Evolutionary conservation across 768 basidiomycete species (phyloP).

Genomic region (Auricularia cornea): DNA sequence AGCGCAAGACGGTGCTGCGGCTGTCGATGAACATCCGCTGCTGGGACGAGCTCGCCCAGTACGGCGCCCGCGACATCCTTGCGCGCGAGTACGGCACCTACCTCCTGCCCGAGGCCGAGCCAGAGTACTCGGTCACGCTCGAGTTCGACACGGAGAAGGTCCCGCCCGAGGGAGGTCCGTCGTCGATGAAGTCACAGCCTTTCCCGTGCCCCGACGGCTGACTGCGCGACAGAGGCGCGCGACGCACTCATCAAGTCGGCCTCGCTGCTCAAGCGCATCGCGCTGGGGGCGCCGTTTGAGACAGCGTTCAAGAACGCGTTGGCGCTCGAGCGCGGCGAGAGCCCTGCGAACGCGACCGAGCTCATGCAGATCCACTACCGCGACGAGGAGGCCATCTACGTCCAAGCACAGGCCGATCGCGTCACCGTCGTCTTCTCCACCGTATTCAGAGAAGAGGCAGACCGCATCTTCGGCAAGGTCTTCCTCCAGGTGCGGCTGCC

Average conservation of each 20-base stretch:
- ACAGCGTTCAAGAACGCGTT: slow-evolving; percentile 77
- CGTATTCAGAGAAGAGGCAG: slow-evolving; percentile 93
- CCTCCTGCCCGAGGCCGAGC: slow-evolving; percentile 60
- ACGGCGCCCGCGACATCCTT: slow-evolving; percentile 76
- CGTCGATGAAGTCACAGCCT: background rate
- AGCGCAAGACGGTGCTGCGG: slow-evolving; percentile 70
- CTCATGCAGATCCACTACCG: slow-evolving; percentile 92
- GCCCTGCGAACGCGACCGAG: slow-evolving; percentile 59
- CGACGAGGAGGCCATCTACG: slow-evolving; percentile 94
- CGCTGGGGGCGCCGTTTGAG: slow-evolving; percentile 92
- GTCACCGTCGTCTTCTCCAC: slow-evolving; percentile 98
- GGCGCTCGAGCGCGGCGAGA: slow-evolving; percentile 51
- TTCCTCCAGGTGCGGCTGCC: slow-evolving; percentile 76
- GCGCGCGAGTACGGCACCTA: slow-evolving; percentile 74
- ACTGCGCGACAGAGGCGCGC: slow-evolving; percentile 51
- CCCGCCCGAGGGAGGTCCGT: slow-evolving; percentile 69
- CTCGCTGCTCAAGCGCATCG: slow-evolving; percentile 84
- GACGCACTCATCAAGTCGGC: slow-evolving; percentile 73
- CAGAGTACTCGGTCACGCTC: slow-evolving; percentile 84
- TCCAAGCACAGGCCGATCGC: slow-evolving; percentile 87
- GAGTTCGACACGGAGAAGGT: slow-evolving; percentile 80
- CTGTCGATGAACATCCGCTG: slow-evolving; percentile 97
- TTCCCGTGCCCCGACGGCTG: background rate
- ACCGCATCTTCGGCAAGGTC: slow-evolving; percentile 94
- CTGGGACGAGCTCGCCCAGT: slow-evolving; percentile 87